Evolutionary conservation across 2,329 filamentous ascomycete species (phyloP), one percentile per base, ranked within the genome.

Genomic region (Podosphaera fusca): DNA sequence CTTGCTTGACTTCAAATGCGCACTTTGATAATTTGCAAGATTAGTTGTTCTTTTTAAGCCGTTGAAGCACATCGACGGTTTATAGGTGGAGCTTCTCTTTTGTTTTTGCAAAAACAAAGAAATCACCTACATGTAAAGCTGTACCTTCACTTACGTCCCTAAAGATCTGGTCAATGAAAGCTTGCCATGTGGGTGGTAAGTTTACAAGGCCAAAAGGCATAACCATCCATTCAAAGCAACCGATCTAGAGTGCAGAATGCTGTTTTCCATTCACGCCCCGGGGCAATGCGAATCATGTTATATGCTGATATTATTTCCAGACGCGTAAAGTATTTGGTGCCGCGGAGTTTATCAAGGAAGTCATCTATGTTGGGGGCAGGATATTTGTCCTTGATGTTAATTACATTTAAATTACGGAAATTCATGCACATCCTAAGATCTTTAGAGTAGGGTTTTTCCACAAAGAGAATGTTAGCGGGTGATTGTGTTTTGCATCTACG

Each of bases 261-360:
- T 9, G 38, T 56, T 49, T 47, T 47, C 40, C 40, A 46, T 34
- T 56, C 40, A 47, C 34, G 42, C 3, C 55, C 55, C 3, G 38
- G n/a, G 14, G 12, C 31, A 46, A 58, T 56, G 0, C 53, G 45
- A 21, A 56, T 56, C n/a, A 53, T 46, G 46, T 58, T 33, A 36
- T 51, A 58, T 7, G 52, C 46, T 21, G 45, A n/a, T 6, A 42
- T 14, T 4, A 58, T 51, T 31, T 58, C 45, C 5, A 56, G 34
- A 29, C 5, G 36, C n/a, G 42, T 56, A 56, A n/a, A 56, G 35
- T 47, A 47, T 33, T 47, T 56, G 9, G 55, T 38, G 14, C 31
- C 31, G 9, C 31, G 12, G 9, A 56, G 31, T 30, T 34, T 47
- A 8, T 45, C 54, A 30, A 47, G 12, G 6, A 47, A n/a, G 30